These are phyloP conservation scores for Fomitopsis serialis DNA, from an alignment of 768 basidiomycete genomes.

Conservation along the genomic window DNA sequence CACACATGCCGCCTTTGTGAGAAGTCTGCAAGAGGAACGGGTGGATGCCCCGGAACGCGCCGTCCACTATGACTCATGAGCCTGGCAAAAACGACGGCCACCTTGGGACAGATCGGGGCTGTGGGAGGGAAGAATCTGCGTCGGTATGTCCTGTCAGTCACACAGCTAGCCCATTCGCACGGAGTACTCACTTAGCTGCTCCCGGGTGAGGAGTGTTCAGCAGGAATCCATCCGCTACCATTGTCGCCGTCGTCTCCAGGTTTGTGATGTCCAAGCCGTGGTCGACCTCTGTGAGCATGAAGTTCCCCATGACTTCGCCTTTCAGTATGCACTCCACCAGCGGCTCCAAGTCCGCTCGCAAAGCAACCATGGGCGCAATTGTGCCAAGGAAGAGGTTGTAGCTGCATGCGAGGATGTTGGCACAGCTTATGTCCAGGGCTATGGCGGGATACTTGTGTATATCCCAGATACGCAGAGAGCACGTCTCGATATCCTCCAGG, in stretches of 20 bases:
- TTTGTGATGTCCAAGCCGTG: slow-evolving; percentile 2
- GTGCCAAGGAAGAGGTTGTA: slow-evolving; percentile 8
- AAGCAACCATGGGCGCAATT: background rate
- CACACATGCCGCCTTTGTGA: slow-evolving; percentile 22
- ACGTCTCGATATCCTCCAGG: background rate
- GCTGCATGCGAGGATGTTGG: slow-evolving; percentile 3
- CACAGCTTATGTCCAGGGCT: slow-evolving; percentile 2
- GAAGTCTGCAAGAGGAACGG: slow-evolving; percentile 24
- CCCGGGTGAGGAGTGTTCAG: slow-evolving; percentile 1
- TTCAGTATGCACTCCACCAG: background rate
- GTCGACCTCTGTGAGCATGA: background rate
- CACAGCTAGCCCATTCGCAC: background rate
- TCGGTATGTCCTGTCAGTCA: too few relatives aligned
- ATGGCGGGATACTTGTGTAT: slow-evolving; percentile 4
- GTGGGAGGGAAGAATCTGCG: slow-evolving; percentile 28
- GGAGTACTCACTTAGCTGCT: background rate
- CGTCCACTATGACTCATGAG: slow-evolving; percentile 21
- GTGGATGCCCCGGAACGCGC: slow-evolving; percentile 22
- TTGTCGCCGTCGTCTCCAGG: slow-evolving; percentile 4
- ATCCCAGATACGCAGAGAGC: slow-evolving; percentile 3
- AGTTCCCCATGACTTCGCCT: slow-evolving; percentile 6
- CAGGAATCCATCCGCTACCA: background rate
- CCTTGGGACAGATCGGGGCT: slow-evolving; percentile 10
- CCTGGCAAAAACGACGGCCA: slow-evolving; percentile 24
- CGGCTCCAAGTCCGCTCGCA: background rate